Evolutionary conservation across 2,329 filamentous ascomycete genomes (phyloP).

Genomic region (Trichoderma brevicompactum): DNA sequence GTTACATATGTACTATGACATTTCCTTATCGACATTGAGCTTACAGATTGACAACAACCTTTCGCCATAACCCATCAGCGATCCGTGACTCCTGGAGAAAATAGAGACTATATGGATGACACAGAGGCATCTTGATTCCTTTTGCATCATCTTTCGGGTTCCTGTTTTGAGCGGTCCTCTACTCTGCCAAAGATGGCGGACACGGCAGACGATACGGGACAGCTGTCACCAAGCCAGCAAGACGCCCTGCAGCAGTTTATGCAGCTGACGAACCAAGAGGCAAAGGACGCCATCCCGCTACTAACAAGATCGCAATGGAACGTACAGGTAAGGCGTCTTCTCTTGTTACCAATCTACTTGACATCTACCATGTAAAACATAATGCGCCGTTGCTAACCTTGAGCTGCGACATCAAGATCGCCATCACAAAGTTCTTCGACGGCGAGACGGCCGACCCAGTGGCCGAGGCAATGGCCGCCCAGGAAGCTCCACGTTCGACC

Average conservation of each 20-base stretch:
- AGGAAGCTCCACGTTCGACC: constrained; percentile 65
- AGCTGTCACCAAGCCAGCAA: constrained; percentile 78
- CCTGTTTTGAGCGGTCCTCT: too few species aligned
- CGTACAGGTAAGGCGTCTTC: constrained; percentile 66
- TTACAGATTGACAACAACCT: neutral
- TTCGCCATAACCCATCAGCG: too few species aligned
- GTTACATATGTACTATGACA: too few species aligned
- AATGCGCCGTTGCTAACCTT: neutral
- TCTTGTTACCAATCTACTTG: neutral
- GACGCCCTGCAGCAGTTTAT: constrained; percentile 86
- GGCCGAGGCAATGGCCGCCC: constrained; percentile 72
- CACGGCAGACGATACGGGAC: constrained; percentile 58
- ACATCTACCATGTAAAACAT: too few species aligned
- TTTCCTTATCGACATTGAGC: too few species aligned
- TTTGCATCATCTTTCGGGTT: too few species aligned
- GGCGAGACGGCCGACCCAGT: constrained; percentile 85
- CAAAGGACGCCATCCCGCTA: constrained; percentile 75
- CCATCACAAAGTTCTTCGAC: constrained; percentile 96
- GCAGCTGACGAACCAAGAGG: constrained; percentile 82
- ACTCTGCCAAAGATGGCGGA: constrained; percentile 40
- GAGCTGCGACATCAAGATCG: constrained; percentile 64
- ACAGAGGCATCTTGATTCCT: neutral
- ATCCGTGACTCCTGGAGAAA: neutral
- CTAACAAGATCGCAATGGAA: constrained; percentile 94
- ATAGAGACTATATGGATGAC: neutral